Evolutionary conservation across 83 land plant species (phyloP).

Genomic region (Diphasiastrum complanatum): DNA sequence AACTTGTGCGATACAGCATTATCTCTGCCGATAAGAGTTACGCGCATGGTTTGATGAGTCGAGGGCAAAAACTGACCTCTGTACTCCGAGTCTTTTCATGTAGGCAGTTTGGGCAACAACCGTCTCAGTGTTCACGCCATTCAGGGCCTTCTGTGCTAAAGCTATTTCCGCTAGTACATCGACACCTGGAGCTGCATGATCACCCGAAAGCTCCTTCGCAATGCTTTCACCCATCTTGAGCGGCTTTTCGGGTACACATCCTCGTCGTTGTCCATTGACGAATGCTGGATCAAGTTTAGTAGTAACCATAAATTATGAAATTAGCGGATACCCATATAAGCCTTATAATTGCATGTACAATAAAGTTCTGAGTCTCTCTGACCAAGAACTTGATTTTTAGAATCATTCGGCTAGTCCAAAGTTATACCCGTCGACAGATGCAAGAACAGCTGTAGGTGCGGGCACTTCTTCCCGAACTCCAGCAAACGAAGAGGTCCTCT

Average conservation of each 20-base stretch:
- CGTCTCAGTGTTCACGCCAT: no score
- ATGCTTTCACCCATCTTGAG: constrained; percentile 62
- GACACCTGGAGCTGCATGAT: constrained; percentile 15
- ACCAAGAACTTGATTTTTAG: no score
- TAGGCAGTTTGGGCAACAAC: no score
- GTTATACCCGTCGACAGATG: constrained; percentile 79
- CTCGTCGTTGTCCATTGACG: constrained; percentile 79
- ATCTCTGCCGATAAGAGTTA: no score
- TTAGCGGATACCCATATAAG: neutral
- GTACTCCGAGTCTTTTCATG: constrained; percentile 54
- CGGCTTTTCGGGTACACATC: constrained; percentile 53
- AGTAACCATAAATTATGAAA: neutral
- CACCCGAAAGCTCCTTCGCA: constrained; percentile 35
- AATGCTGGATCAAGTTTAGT: constrained; percentile 45
- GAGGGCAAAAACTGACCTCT: constrained; percentile 36
- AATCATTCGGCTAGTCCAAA: no score
- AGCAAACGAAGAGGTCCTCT: constrained; percentile 59
- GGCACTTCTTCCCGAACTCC: constrained; percentile 55
- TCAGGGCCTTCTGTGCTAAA: constrained; percentile 24
- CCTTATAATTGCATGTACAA: neutral
- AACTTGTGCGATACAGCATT: no score
- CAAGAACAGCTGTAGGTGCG: constrained; percentile 59
- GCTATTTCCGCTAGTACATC: constrained; percentile 48
- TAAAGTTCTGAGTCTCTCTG: no score
- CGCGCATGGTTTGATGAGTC: neutral